Conservation (phyloP, 2,329 filamentous ascomycete species). For the Paradendryphiella salina region DNA sequence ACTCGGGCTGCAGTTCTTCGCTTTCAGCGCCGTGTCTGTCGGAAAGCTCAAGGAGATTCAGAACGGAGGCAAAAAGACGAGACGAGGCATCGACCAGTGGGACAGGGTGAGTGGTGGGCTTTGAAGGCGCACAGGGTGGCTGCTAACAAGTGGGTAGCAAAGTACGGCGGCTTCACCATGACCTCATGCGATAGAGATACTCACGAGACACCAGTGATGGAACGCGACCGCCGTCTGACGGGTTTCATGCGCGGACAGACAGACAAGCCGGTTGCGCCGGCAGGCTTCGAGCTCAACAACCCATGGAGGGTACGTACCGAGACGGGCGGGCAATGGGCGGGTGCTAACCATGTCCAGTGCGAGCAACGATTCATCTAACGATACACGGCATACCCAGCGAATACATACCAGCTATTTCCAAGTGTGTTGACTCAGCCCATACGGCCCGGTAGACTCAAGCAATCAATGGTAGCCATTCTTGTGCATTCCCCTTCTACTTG, state of each 20-base stretch:
- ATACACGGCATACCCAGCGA: conserved; percentile 1
- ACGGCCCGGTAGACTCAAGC: conserved; percentile 21
- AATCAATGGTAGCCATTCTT: conserved; percentile 17
- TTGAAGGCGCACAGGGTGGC: conserved; percentile 13
- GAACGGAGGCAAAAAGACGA: conserved; percentile 64
- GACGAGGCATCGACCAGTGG: conserved; percentile 65
- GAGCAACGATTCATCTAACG: conserved; percentile 45
- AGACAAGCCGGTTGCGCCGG: conserved; percentile 60
- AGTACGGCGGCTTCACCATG: conserved; percentile 51
- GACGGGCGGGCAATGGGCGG: background rate
- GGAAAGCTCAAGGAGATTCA: conserved; percentile 61
- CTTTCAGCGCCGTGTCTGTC: conserved; percentile 61
- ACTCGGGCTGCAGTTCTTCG: conserved; percentile 59
- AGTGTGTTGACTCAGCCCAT: conserved; percentile 21
- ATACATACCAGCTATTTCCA: background rate
- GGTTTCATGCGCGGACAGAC: conserved; percentile 65
- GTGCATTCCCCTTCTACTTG: conserved; percentile 20
- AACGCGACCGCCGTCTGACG: conserved; percentile 65
- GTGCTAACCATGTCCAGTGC: conserved; percentile 41
- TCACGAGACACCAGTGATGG: conserved; percentile 61
- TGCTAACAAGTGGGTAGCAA: conserved; percentile 56
- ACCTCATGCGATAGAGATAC: conserved; percentile 34
- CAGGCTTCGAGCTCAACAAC: conserved; percentile 68
- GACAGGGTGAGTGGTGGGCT: conserved; percentile 58
- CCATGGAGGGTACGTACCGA: conserved; percentile 63